Evolutionary conservation across 2,329 filamentous ascomycete genomes (phyloP).

Genomic region (Ceratocystis cacaofunesta): DNA sequence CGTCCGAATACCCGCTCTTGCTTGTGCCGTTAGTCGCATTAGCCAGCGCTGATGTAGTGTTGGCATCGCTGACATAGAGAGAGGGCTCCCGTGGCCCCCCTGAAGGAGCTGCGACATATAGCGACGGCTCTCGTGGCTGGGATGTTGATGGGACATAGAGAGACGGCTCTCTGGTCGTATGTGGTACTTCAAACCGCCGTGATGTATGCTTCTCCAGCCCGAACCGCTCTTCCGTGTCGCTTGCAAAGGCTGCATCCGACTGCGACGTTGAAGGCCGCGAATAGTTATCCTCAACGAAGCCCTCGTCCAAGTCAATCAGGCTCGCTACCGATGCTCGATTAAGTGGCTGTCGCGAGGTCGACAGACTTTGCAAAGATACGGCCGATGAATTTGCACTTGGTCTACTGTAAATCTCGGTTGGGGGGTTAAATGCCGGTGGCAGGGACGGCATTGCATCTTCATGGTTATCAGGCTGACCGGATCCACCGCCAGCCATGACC

Average conservation of each 20-base stretch:
- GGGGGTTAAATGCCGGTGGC: not conserved
- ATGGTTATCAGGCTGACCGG: conserved; percentile 7
- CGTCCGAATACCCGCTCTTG: not conserved
- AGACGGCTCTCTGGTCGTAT: conserved; percentile 14
- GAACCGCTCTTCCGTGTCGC: conserved; percentile 17
- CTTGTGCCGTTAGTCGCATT: not conserved
- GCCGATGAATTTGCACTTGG: conserved; percentile 8
- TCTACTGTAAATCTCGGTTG: conserved; percentile 15
- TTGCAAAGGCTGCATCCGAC: conserved; percentile 18
- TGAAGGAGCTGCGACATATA: conserved; percentile 6
- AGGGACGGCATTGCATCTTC: conserved; percentile 9
- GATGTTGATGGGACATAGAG: conserved; percentile 12
- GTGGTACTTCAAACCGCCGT: conserved; percentile 9
- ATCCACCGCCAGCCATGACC: conserved; percentile 9
- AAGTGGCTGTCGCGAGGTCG: conserved; percentile 15
- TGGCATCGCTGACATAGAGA: conserved; percentile 11
- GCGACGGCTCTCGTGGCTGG: conserved; percentile 8
- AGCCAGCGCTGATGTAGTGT: conserved; percentile 9
- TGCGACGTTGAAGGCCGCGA: conserved; percentile 16
- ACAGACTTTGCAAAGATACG: conserved; percentile 1
- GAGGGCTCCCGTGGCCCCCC: conserved; percentile 10
- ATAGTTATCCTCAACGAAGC: conserved; percentile 13
- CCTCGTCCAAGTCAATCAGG: conserved; percentile 26
- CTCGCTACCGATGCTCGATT: conserved; percentile 26
- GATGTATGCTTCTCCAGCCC: conserved; percentile 18